phyloP scores from a whole-genome alignment of 495 filamentous ascomycete species.

The Sporormia fimetaria region DNA sequence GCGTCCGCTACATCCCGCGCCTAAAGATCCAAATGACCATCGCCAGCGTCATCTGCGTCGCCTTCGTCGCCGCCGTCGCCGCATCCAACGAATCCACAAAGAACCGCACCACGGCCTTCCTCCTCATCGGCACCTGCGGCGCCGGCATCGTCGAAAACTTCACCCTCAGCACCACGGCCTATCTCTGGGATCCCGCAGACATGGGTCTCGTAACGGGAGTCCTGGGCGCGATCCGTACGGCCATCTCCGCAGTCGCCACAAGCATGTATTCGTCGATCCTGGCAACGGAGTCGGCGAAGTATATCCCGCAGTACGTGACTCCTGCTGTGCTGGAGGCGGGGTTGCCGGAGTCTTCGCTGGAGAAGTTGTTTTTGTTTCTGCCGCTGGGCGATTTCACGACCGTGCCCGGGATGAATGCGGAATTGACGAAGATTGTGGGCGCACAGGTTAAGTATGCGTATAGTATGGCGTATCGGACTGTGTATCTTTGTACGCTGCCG shows the following conservation, averaged over 20 bases:
- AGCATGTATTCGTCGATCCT: slow-evolving; percentile 19
- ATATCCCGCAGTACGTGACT: slow-evolving; percentile 15
- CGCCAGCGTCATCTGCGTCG: slow-evolving; percentile 10
- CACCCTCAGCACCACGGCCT: slow-evolving; percentile 15
- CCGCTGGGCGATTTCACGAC: slow-evolving; percentile 6
- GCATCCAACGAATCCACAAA: slow-evolving; percentile 8
- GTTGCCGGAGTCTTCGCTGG: slow-evolving; percentile 5
- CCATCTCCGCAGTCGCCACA: slow-evolving; percentile 8
- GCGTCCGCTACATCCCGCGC: slow-evolving; percentile 11
- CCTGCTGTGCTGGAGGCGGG: slow-evolving; percentile 12
- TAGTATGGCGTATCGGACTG: slow-evolving; percentile 6
- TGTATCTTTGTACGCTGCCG: slow-evolving; percentile 21
- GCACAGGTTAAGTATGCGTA: slow-evolving; percentile 17
- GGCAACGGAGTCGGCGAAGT: slow-evolving; percentile 8
- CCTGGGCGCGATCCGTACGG: slow-evolving; percentile 16
- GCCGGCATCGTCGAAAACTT: slow-evolving; percentile 24
- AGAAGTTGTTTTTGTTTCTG: slow-evolving; percentile 9
- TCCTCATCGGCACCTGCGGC: slow-evolving; percentile 14
- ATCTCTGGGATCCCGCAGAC: slow-evolving; percentile 18
- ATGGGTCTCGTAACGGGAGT: slow-evolving; percentile 18
- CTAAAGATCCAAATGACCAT: slow-evolving; percentile 22
- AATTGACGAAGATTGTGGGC: slow-evolving; percentile 4
- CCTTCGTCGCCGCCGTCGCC: slow-evolving; percentile 18
- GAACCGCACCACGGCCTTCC: slow-evolving; percentile 11
- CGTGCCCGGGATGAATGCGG: slow-evolving; percentile 13